Percentiles rank a stretch among this genome's conserved stretches.
Evolutionary conservation across 441 rosid species (phyloP).

Genomic region (Cnidoscolus chayamansa): DNA sequence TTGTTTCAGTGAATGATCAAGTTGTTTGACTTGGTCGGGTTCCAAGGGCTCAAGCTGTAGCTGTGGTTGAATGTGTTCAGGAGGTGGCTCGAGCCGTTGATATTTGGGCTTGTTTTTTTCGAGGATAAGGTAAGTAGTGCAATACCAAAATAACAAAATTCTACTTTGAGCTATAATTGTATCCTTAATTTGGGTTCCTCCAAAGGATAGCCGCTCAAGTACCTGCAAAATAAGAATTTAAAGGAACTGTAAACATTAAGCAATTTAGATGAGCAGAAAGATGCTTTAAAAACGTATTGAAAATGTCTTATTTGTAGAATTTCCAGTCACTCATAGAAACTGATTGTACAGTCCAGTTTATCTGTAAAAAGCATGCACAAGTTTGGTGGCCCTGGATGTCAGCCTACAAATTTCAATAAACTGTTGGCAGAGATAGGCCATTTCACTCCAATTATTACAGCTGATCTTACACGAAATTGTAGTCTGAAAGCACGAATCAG

Average conservation of each 20-base stretch:
- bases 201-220: conserved; percentile 79
- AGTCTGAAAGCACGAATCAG: too few species aligned
- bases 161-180: conserved; percentile 73
- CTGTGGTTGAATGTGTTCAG: conserved; percentile 33
- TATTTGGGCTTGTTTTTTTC: conserved; percentile 83
- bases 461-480: too few species aligned
- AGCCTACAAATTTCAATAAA: background rate
- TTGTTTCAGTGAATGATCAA: conserved; percentile 32
- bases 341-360: background rate
- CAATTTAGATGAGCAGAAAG: background rate
- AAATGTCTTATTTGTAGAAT: background rate
- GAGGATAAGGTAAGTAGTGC: conserved; percentile 76
- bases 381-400: background rate
- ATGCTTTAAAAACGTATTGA: background rate
- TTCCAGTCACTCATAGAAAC: background rate
- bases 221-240: conserved; percentile 46
- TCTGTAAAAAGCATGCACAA: background rate
- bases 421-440: background rate
- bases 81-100: conserved; percentile 62
- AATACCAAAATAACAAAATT: conserved; percentile 81
- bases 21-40: conserved; percentile 29
- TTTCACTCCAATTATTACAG: too few species aligned
- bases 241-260: background rate
- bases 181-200: conserved; percentile 59
- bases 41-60: conserved; percentile 46